phyloP scores from a whole-genome alignment of 768 basidiomycete genomes.

The Megacollybia marginata region DNA sequence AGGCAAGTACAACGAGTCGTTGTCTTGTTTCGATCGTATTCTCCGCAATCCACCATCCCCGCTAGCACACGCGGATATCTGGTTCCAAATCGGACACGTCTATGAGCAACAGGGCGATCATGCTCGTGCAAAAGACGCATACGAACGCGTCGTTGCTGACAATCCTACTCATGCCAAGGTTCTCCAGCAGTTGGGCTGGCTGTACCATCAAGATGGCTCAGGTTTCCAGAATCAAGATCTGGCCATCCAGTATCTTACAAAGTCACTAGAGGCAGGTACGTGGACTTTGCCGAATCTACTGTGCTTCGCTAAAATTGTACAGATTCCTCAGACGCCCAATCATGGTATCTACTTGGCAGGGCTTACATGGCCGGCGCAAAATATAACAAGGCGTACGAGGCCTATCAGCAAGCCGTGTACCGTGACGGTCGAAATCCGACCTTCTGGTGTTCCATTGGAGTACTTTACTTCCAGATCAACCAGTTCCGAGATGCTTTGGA shows the following conservation, averaged over 20 bases:
- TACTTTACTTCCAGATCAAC: constrained; percentile 99
- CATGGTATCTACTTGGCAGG: constrained; percentile 97
- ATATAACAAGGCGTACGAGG: constrained; percentile 99
- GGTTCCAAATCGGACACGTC: constrained; percentile 99
- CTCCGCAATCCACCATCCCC: constrained; percentile 93
- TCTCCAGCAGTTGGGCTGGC: constrained; percentile 94
- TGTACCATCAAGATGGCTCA: constrained; percentile 94
- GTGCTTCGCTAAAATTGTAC: constrained; percentile 1
- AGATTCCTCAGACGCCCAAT: constrained; percentile 96
- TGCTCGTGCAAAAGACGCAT: constrained; percentile 85
- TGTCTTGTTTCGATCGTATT: constrained; percentile 94
- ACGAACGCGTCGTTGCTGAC: constrained; percentile 89
- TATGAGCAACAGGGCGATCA: constrained; percentile 97
- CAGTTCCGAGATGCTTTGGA: constrained; percentile 98
- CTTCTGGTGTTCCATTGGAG: constrained; percentile 99
- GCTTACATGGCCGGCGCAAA: constrained; percentile 94
- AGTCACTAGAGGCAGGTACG: constrained; percentile 90
- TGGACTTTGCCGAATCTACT: constrained; percentile 7
- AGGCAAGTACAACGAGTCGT: constrained; percentile 73
- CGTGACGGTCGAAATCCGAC: constrained; percentile 98
- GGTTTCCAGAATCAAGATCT: constrained; percentile 94
- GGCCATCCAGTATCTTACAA: constrained; percentile 89
- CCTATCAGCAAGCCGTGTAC: constrained; percentile 98
- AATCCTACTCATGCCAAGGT: constrained; percentile 96
- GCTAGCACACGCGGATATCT: constrained; percentile 94